Evolutionary conservation across 345 rosid genomes (phyloP), one percentile per base, ranked within the genome.

Genomic region (Erysimum cheiranthoides): DNA sequence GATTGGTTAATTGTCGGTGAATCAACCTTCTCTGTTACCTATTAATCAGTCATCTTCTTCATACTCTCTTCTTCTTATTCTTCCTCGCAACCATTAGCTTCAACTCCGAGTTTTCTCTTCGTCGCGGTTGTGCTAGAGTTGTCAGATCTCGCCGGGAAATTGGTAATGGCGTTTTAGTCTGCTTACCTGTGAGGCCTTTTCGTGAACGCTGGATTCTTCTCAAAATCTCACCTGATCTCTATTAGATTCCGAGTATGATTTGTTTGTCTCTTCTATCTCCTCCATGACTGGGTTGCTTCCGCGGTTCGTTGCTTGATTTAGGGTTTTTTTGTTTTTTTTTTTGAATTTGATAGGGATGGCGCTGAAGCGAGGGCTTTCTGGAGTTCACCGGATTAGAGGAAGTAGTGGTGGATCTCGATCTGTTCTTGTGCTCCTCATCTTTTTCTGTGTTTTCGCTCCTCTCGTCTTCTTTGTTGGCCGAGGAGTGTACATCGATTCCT

Each of bases 381-480:
- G 80, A 73, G 76, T 75, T 63, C 66, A 65, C 12, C 78, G 85
- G 80, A 75, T 61, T 82, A 73, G 87, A 59, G 79, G 84, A 62
- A 80, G 93, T 81, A 74, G 87, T 59, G 76, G 83, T 65, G 80
- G 96, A 91, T 91, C 90, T 83, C 80, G 90, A 64, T 82, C 85
- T 60, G 77, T 80, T 21, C 67, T 88, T 30, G 66, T 68, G 25
- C 62, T 86, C 50, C 77, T 91, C 43, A 76, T 81, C 38, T 73
- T 91, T 72, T 84, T 88, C 85, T 86, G 85, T 40, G 78, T 88
- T 53, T 78, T 93, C 40, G 81, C 87, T 9, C 92, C 94, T 42
- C 80, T 88, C 34, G 59, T 87, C 73, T 88, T 91, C 97, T 88
- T 86, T 53, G 80, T 86, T 64, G 90, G 93, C 63, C 82, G 89